Evolutionary conservation across 352 stramenopile species (phyloP), one percentile per base, ranked within the genome.

Genomic region (Phytophthora gonapodyides): DNA sequence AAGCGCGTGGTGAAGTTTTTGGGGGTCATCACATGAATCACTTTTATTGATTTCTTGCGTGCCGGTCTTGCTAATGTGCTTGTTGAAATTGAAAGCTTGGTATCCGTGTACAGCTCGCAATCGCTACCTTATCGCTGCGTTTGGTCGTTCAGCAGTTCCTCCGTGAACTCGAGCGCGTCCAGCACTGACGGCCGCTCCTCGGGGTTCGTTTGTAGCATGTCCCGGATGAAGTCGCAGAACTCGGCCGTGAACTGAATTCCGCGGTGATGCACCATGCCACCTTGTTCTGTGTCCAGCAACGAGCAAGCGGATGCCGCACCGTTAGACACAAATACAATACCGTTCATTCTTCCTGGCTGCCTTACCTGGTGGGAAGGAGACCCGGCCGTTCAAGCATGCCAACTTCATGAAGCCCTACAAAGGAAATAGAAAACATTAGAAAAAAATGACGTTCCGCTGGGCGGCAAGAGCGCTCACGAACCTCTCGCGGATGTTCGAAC

Each of bases 141-240:
- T 37, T 88, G 76, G 47, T 89, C 80, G 52, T 87, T 79, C 21
- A 93, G 59, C 27, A 95, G 61, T 45, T 95, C 85, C 41, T 88
- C 80, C 5, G 85, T 80, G 69, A 94, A 94, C 67, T 94, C 85
- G 31, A 95, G 69, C 7, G 85, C 82, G 46, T 95, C 85, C 44
- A 91, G 62, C 13, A 92, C 75, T 6, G 84, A 91, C 21, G 84
- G 85, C 1, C 87, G 76, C 64, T 95, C 85, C 35, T 93, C 81
- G 4, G 87, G 81, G 57, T 93, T 91, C 30, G 78, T 82, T 44
- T 92, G 84, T 37, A 95, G 76, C 87, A 95, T 95, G 42, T 94
- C 84, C 6, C 82, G 82, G 40, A 95, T 93, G 34, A 95, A 95
- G 35, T 95, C 84, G 60, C 84, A 94, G 47, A 95, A 95, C 57